These are phyloP conservation scores for Oenanthe javanica DNA, from an alignment of 140 eudicot species.

Conservation along the genomic window DNA sequence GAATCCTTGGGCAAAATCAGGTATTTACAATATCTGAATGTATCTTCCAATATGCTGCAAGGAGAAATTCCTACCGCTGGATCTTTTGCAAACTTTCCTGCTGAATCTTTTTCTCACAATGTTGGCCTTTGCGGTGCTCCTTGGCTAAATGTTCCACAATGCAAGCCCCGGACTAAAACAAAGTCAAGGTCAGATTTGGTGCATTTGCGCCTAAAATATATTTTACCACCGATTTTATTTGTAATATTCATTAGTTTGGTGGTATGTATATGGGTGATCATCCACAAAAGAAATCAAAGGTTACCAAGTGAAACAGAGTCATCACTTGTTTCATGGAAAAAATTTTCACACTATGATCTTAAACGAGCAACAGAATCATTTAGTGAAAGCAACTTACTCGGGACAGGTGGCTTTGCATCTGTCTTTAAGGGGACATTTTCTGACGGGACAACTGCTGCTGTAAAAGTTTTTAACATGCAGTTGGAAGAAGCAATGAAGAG, in stretches of 20 bases:
- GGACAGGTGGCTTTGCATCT: background rate
- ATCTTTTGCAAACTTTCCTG: constrained; percentile 1
- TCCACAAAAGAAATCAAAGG: background rate
- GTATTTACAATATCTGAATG: background rate
- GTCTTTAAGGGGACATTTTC: background rate
- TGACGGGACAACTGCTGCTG: background rate
- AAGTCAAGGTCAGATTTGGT: background rate
- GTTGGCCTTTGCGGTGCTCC: background rate
- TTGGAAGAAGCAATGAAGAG: background rate
- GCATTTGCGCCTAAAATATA: background rate
- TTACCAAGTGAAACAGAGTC: background rate
- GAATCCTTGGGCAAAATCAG: background rate
- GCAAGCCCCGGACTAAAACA: background rate
- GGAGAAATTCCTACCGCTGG: constrained; percentile 5
- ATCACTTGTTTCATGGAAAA: constrained; percentile 1
- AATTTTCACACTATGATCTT: constrained; percentile 7
- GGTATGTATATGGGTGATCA: background rate
- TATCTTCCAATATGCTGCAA: constrained; percentile 5
- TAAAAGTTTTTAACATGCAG: background rate
- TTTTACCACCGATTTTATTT: background rate
- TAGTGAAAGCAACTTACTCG: background rate
- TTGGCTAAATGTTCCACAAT: background rate
- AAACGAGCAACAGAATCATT: background rate
- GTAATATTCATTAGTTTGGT: background rate
- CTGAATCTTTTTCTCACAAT: background rate